Evolutionary conservation across 1,284 basidiomycete genomes (phyloP).

Genomic region (Fomitopsis palustris): DNA sequence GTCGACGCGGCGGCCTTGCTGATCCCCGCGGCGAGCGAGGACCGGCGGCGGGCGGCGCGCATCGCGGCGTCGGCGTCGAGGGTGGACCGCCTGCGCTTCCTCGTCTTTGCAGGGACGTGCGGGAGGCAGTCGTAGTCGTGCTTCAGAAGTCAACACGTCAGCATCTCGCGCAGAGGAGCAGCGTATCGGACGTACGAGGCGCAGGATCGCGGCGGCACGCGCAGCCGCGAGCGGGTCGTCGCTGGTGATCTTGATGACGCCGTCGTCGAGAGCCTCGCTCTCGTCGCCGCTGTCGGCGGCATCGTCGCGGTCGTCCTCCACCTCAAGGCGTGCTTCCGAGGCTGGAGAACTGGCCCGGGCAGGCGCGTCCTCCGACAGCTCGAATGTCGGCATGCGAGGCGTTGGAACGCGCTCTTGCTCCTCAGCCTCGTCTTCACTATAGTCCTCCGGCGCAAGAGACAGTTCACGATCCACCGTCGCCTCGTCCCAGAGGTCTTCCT

Average conservation of each 20-base stretch:
- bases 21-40: conserved; percentile 33
- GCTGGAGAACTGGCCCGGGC: conserved; percentile 10
- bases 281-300: conserved; percentile 24
- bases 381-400: not conserved
- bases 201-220: conserved; percentile 85
- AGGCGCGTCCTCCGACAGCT: not conserved
- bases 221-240: conserved; percentile 81
- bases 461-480: not conserved
- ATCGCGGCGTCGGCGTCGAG: conserved; percentile 32
- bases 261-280: conserved; percentile 39
- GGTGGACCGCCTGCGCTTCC: conserved; percentile 27
- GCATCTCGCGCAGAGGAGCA: not conserved
- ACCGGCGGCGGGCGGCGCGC: conserved; percentile 32
- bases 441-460: not conserved
- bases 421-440: conserved; percentile 8
- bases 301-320: conserved; percentile 20
- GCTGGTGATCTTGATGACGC: conserved; percentile 73
- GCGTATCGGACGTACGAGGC: conserved; percentile 53
- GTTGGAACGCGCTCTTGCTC: not conserved
- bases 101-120: conserved; percentile 24
- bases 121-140: conserved; percentile 83
- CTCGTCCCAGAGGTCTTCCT: not conserved
- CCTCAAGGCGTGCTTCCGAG: conserved; percentile 29
- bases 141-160: conserved; percentile 33
- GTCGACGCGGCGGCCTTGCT: conserved; percentile 25